These are phyloP conservation scores for Penicillium concentricum DNA, from an alignment of 2,329 filamentous ascomycete genomes.

Conservation along the genomic window DNA sequence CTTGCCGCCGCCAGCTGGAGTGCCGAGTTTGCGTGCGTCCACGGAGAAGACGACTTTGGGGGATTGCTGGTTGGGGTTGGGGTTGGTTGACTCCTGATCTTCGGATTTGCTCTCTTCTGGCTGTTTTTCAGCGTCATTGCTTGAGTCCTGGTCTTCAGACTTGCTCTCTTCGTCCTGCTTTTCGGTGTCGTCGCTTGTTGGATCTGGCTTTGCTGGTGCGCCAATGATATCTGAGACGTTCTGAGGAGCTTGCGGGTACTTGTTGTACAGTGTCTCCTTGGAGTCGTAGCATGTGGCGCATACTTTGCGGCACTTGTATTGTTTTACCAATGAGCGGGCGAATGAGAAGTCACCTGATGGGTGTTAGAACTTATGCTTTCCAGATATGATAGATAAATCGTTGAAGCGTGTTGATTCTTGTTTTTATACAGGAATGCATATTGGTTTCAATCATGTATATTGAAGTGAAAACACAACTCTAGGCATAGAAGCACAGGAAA, in stretches of 20 bases:
- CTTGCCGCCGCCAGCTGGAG: conserved; percentile 40
- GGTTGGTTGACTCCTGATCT: neutral
- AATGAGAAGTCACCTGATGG: conserved; percentile 46
- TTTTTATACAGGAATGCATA: neutral
- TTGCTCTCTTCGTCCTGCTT: conserved; percentile 1
- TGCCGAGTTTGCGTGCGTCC: conserved; percentile 45
- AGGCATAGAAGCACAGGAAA: neutral
- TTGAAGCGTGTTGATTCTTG: neutral
- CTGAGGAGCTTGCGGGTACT: conserved; percentile 69
- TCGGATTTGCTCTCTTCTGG: neutral
- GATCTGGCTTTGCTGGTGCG: conserved; percentile 15
- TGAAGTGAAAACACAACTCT: neutral
- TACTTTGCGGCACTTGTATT: conserved; percentile 43
- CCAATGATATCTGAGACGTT: conserved; percentile 53
- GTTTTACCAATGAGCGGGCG: conserved; percentile 42
- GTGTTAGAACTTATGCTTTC: neutral
- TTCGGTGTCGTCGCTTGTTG: neutral
- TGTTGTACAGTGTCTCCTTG: conserved; percentile 55
- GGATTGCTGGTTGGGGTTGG: neutral
- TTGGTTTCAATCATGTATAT: neutral
- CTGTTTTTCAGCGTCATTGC: neutral
- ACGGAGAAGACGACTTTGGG: conserved; percentile 43
- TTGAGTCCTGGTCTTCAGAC: neutral
- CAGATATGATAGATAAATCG: neutral
- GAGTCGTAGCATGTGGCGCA: conserved; percentile 49